These are phyloP conservation scores for Persicaria tinctoria DNA, from an alignment of 148 eudicot species.

Conservation along the genomic window DNA sequence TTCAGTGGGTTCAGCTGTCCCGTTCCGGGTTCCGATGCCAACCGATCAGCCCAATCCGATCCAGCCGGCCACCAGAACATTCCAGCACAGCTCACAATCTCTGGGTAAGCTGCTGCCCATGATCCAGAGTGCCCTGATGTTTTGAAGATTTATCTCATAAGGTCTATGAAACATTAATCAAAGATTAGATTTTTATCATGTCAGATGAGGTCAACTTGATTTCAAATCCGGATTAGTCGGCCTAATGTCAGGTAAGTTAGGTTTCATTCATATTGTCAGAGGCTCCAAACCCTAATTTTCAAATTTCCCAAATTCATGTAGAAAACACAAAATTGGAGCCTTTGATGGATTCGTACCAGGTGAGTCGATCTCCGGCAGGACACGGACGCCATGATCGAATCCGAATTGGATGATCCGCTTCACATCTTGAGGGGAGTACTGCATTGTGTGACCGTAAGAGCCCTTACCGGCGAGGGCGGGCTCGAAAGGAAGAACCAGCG, in stretches of 20 bases:
- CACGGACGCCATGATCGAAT: slow-evolving; percentile 75
- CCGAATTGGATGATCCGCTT: slow-evolving; percentile 53
- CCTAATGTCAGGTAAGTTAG: neutral
- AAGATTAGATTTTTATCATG: neutral
- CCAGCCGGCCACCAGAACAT: slow-evolving; percentile 90
- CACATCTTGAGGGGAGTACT: slow-evolving; percentile 63
- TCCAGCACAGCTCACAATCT: slow-evolving; percentile 70
- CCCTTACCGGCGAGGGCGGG: slow-evolving; percentile 53
- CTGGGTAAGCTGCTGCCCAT: slow-evolving; percentile 87
- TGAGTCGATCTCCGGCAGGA: slow-evolving; percentile 85
- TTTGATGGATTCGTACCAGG: slow-evolving; percentile 43
- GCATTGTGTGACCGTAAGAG: slow-evolving; percentile 62
- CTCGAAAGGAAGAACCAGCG: slow-evolving; percentile 62
- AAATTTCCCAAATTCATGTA: neutral
- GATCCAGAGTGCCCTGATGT: slow-evolving; percentile 84
- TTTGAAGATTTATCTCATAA: neutral
- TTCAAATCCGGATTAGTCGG: too few species aligned
- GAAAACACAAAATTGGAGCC: neutral
- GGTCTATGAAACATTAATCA: neutral
- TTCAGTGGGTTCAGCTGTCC: slow-evolving; percentile 89
- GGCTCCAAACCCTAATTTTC: too few species aligned
- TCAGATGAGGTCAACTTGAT: too few species aligned
- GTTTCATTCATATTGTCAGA: too few species aligned
- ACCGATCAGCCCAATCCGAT: slow-evolving; percentile 45
- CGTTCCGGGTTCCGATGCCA: slow-evolving; percentile 84